Percentiles rank a stretch among this genome's conserved stretches.
Evolutionary conservation across 106 monocot species (phyloP).

Genomic region (Apostasia ramifera): DNA sequence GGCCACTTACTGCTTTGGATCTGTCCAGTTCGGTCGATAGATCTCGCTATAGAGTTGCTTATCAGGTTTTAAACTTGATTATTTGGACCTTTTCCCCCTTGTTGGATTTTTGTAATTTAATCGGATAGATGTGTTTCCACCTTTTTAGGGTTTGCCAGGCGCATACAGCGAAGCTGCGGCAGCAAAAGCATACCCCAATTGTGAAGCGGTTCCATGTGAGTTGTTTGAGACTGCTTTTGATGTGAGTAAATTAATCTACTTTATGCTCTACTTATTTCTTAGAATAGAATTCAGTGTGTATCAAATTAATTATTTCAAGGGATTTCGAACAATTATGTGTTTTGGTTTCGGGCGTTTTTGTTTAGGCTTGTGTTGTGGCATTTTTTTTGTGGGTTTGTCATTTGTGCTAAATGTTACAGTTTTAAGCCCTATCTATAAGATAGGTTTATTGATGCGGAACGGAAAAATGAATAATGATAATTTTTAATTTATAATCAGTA

Average conservation of each 20-base stretch:
- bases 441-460: too few relatives aligned
- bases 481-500: too few relatives aligned
- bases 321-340: too few relatives aligned
- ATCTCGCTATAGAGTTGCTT: conserved; percentile 36
- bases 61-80: conserved; percentile 25
- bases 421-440: too few relatives aligned
- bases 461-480: too few relatives aligned
- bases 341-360: too few relatives aligned
- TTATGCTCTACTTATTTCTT: too few relatives aligned
- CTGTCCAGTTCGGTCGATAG: conserved; percentile 18
- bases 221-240: conserved; percentile 60
- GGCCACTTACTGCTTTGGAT: conserved; percentile 29
- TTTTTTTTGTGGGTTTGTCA: too few relatives aligned
- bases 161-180: conserved; percentile 69
- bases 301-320: background rate
- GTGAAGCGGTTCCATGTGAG: conserved; percentile 56
- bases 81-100: background rate
- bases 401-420: too few relatives aligned
- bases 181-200: conserved; percentile 61
- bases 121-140: background rate
- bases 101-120: background rate
- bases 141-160: conserved; percentile 58
- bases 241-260: conserved; percentile 8
- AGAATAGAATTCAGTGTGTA: too few relatives aligned
- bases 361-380: too few relatives aligned